Conservation (phyloP, 768 basidiomycete species). For the Pholiota microspora region DNA sequence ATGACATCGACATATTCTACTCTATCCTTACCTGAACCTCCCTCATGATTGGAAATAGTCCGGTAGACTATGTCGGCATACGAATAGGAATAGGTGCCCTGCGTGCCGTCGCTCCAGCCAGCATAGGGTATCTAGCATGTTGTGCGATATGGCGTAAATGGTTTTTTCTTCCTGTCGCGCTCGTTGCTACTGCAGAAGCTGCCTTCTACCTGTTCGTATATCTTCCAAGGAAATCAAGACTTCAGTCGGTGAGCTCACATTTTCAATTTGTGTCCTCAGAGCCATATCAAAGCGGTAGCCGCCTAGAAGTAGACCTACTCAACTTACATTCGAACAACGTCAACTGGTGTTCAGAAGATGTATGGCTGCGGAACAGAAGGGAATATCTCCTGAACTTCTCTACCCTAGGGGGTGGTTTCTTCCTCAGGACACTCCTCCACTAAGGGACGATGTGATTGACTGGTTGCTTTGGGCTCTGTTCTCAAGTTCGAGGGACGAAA, state of each 20-base stretch:
- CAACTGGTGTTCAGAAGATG: constrained; percentile 50
- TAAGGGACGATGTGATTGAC: constrained; percentile 48
- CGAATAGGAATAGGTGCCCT: constrained; percentile 41
- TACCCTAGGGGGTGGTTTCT: constrained; percentile 54
- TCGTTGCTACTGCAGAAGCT: constrained; percentile 41
- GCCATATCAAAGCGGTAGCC: constrained; percentile 23
- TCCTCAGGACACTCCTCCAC: constrained; percentile 21
- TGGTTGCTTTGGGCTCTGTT: constrained; percentile 72
- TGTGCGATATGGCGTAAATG: constrained; percentile 16
- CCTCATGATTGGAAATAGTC: constrained; percentile 47
- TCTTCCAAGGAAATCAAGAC: constrained; percentile 38
- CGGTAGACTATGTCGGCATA: constrained; percentile 55
- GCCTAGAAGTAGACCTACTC: constrained; percentile 31
- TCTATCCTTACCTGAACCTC: no score
- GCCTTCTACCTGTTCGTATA: constrained; percentile 50
- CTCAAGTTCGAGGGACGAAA: constrained; percentile 32
- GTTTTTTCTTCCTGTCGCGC: constrained; percentile 20
- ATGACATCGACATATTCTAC: no score
- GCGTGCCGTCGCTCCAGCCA: constrained; percentile 48
- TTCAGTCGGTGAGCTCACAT: constrained; percentile 47
- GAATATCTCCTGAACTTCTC: constrained; percentile 24
- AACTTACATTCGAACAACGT: constrained; percentile 39
- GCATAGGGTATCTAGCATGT: constrained; percentile 35
- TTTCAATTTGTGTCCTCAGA: background rate
- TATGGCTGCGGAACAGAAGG: constrained; percentile 21